Conservation (phyloP, 306 rosid species). For the Oxytropis ochrocephala region DNA sequence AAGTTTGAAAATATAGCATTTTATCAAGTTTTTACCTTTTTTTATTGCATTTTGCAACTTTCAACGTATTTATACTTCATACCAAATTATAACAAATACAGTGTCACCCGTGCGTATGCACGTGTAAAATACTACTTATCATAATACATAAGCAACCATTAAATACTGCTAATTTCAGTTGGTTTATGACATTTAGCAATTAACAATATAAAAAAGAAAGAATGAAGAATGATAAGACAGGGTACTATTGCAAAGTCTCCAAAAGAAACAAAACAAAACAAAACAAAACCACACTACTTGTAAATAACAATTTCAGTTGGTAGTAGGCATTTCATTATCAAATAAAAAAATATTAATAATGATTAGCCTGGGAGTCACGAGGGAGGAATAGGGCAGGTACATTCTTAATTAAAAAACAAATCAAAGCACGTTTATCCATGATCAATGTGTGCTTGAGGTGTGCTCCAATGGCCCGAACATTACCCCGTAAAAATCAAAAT, state of each 20-base stretch:
- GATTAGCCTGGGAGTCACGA: slow-evolving; percentile 1
- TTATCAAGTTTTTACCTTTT: too few relatives aligned
- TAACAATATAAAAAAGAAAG: not conserved
- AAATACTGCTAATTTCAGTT: not conserved
- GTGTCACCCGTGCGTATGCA: too few relatives aligned
- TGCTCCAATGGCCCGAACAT: too few relatives aligned
- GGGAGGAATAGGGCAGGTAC: not conserved
- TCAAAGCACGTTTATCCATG: too few relatives aligned
- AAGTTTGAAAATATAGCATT: too few relatives aligned
- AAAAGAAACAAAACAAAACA: slow-evolving; percentile 12
- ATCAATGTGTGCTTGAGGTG: too few relatives aligned
- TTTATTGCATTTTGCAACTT: too few relatives aligned
- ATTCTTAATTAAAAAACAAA: not conserved
- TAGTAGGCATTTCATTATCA: not conserved
- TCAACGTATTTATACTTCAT: too few relatives aligned
- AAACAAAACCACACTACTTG: not conserved
- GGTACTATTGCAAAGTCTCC: slow-evolving; percentile 9
- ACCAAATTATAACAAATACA: too few relatives aligned
- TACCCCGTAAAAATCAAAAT: too few relatives aligned
- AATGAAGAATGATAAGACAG: not conserved
- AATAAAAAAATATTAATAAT: slow-evolving; percentile 2
- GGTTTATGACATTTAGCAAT: not conserved
- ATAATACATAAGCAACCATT: not conserved
- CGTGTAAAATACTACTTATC: too few relatives aligned
- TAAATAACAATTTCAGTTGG: not conserved